phyloP scores from a whole-genome alignment of 176 grass and related monocot species.

The Pontederia crassipes region DNA sequence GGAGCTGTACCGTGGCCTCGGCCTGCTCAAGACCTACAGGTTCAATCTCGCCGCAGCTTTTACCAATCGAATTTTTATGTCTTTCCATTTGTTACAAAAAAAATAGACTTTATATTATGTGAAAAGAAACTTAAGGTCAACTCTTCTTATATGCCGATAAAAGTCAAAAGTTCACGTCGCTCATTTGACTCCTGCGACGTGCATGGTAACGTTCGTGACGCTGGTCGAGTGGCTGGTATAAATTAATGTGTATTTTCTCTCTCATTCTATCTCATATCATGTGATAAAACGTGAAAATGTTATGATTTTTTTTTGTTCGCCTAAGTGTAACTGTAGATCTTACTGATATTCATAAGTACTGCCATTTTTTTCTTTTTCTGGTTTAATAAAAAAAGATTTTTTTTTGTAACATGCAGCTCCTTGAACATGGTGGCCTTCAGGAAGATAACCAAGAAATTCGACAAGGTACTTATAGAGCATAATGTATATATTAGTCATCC shows the following conservation, averaged over 20 bases:
- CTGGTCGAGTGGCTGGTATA: no score
- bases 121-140: no score
- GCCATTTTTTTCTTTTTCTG: no score
- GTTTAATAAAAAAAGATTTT: constrained; percentile 5
- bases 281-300: constrained; percentile 1
- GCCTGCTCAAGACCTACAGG: constrained; percentile 86
- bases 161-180: no score
- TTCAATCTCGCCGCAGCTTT: background rate
- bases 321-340: no score
- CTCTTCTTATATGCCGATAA: no score
- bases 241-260: background rate
- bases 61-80: background rate
- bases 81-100: background rate
- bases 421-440: constrained; percentile 87
- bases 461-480: constrained; percentile 44
- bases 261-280: background rate
- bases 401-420: constrained; percentile 37
- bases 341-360: no score
- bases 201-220: no score
- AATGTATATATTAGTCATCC: background rate
- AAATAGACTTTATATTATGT: no score
- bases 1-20: constrained; percentile 73
- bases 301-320: background rate
- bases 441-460: constrained; percentile 92
- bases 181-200: no score